Percentiles rank a stretch among this genome's conserved stretches.
Conservation (phyloP, 768 basidiomycete genomes). For the Lanmaoa pseudosensibilis region DNA sequence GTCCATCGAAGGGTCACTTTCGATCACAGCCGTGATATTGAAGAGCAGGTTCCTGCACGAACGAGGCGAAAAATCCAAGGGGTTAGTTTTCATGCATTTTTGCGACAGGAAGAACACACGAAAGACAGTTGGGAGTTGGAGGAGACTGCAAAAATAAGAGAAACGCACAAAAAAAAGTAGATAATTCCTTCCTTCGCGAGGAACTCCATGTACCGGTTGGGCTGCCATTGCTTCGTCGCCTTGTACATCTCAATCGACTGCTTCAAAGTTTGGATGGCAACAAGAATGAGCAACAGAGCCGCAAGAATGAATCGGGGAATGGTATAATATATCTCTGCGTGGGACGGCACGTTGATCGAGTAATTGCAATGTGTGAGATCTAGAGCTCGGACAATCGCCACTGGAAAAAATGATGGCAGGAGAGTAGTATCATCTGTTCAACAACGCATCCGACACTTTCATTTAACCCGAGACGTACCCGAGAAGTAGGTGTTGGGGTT, state of each 20-base stretch:
- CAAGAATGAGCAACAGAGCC: background rate
- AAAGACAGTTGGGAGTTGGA: background rate
- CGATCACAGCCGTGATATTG: background rate
- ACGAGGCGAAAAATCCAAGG: background rate
- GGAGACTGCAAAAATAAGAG: background rate
- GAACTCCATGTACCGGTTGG: background rate
- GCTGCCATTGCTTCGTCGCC: background rate
- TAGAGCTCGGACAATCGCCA: background rate
- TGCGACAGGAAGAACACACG: too few species aligned
- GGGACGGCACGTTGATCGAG: background rate
- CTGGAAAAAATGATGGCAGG: background rate
- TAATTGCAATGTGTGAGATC: background rate
- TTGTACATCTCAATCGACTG: constrained; percentile 3
- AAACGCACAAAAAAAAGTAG: background rate
- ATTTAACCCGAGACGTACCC: too few species aligned
- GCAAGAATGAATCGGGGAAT: background rate
- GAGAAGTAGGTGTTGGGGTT: too few species aligned
- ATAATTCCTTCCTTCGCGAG: background rate
- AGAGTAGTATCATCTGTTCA: background rate
- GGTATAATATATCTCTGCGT: background rate
- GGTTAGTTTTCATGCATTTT: too few species aligned
- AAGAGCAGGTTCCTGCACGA: background rate
- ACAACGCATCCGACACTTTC: background rate
- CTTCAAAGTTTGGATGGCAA: background rate
- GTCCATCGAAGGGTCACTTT: background rate